phyloP scores from a whole-genome alignment of 2,329 filamentous ascomycete species.

The Colletotrichum aenigma region DNA sequence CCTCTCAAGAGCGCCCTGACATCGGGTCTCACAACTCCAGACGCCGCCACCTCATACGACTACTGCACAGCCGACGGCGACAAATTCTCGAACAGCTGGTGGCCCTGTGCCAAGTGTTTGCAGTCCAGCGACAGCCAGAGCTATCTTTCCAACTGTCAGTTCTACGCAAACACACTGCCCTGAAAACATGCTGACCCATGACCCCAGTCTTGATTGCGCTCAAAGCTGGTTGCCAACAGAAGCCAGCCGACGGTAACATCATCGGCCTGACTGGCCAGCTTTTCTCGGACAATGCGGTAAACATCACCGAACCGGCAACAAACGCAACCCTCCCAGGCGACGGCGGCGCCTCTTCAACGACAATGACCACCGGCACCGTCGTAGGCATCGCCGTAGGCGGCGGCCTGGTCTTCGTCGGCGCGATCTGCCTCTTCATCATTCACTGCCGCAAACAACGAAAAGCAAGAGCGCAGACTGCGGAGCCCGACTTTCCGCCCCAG shows the following conservation, averaged over 20 bases:
- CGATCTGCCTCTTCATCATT: slow-evolving; percentile 47
- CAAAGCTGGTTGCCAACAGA: slow-evolving; percentile 51
- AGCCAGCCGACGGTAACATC: slow-evolving; percentile 38
- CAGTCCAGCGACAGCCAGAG: slow-evolving; percentile 40
- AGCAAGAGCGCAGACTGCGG: no score
- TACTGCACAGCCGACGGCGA: slow-evolving; percentile 47
- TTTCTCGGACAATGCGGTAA: slow-evolving; percentile 41
- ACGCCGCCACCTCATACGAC: slow-evolving; percentile 32
- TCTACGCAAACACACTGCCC: background rate
- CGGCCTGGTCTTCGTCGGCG: slow-evolving; percentile 45
- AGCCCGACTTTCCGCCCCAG: no score
- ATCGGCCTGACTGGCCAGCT: slow-evolving; percentile 46
- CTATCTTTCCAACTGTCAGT: slow-evolving; percentile 55
- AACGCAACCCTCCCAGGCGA: slow-evolving; percentile 27
- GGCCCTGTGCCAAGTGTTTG: slow-evolving; percentile 48
- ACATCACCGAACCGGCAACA: slow-evolving; percentile 37
- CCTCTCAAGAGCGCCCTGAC: slow-evolving; percentile 42
- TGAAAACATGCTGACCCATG: no score
- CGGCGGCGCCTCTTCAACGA: slow-evolving; percentile 28
- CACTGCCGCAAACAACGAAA: slow-evolving; percentile 51
- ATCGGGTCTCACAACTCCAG: slow-evolving; percentile 30
- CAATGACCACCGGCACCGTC: slow-evolving; percentile 53
- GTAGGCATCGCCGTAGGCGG: slow-evolving; percentile 57
- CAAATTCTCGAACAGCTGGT: slow-evolving; percentile 34
- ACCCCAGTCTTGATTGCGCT: slow-evolving; percentile 53